A percentile compares a stretch with the other conserved stretches of the same genome.
phyloP scores from a whole-genome alignment of 139 green algal species.

The Chlorella sp. region DNA sequence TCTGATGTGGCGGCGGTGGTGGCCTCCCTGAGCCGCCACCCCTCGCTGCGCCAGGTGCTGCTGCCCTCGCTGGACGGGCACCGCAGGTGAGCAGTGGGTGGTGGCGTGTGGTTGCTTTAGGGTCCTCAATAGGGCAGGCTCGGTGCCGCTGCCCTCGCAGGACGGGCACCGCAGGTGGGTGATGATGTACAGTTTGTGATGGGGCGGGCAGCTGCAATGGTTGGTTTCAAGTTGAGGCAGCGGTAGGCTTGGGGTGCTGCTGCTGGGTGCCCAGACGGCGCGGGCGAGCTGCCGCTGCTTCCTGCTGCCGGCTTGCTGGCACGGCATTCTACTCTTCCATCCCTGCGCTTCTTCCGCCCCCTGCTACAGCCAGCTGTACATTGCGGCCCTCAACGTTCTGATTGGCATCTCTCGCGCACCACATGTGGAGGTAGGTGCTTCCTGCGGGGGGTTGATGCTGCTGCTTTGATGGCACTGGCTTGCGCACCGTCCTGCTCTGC shows the following conservation, averaged over 20 bases:
- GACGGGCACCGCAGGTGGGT: background rate
- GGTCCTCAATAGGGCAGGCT: too few relatives aligned
- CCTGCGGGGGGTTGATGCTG: background rate
- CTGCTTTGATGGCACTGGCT: background rate
- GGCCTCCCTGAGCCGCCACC: slow-evolving; percentile 2
- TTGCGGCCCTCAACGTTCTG: slow-evolving; percentile 17
- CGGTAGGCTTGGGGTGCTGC: too few relatives aligned
- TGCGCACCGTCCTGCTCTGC: too few relatives aligned
- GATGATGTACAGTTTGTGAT: too few relatives aligned
- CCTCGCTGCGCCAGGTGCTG: slow-evolving; percentile 18
- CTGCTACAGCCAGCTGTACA: slow-evolving; percentile 16
- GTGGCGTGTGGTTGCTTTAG: background rate
- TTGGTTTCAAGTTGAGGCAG: too few relatives aligned
- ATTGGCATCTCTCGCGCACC: slow-evolving; percentile 7
- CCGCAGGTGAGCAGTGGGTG: background rate
- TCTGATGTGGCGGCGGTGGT: slow-evolving; percentile 20
- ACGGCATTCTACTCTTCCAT: too few relatives aligned
- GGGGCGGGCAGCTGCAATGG: too few relatives aligned
- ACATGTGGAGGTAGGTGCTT: background rate
- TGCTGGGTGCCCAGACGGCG: too few relatives aligned
- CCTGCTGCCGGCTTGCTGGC: too few relatives aligned
- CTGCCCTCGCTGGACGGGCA: slow-evolving; percentile 13
- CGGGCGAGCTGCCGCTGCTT: too few relatives aligned
- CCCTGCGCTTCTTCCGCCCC: background rate
- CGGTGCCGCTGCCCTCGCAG: slow-evolving; percentile 17